Conservation (phyloP, 1,139 yeast species). For the Chernovozyma aurita region DNA sequence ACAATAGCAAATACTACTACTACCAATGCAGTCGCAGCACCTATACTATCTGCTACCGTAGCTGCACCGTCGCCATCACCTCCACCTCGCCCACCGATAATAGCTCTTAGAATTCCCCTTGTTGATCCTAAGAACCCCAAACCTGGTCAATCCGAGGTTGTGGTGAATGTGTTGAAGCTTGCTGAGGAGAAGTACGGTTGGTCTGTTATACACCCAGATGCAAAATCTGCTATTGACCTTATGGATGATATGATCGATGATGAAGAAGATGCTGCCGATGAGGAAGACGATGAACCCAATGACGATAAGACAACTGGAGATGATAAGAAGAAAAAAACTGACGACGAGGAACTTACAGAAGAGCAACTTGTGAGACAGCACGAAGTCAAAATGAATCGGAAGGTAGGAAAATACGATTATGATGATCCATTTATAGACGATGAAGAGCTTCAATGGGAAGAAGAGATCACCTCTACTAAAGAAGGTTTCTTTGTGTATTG, state of each 20-base stretch:
- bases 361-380: conserved; percentile 44
- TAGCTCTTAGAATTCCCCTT: conserved; percentile 59
- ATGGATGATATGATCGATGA: conserved; percentile 61
- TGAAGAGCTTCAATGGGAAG: conserved; percentile 87
- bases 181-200: conserved; percentile 88
- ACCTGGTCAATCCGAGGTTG: conserved; percentile 67
- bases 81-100: conserved; percentile 35
- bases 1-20: conserved; percentile 2
- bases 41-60: conserved; percentile 4
- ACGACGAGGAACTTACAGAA: conserved; percentile 39
- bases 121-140: conserved; percentile 45
- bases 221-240: conserved; percentile 54
- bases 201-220: conserved; percentile 67
- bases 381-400: conserved; percentile 51
- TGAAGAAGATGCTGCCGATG: conserved; percentile 56
- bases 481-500: conserved; percentile 96
- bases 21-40: conserved; percentile 1
- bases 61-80: conserved; percentile 7
- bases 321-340: conserved; percentile 28
- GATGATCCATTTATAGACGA: conserved; percentile 98
- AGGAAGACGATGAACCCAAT: conserved; percentile 38
- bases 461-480: conserved; percentile 84
- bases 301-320: conserved; percentile 17
- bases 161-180: conserved; percentile 70
- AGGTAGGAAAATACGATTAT: conserved; percentile 84